Percentiles rank a stretch among this genome's conserved stretches.
These are phyloP conservation scores for Eremochloa ophiuroides DNA, from an alignment of 176 grass and related monocot genomes.

Conservation along the genomic window DNA sequence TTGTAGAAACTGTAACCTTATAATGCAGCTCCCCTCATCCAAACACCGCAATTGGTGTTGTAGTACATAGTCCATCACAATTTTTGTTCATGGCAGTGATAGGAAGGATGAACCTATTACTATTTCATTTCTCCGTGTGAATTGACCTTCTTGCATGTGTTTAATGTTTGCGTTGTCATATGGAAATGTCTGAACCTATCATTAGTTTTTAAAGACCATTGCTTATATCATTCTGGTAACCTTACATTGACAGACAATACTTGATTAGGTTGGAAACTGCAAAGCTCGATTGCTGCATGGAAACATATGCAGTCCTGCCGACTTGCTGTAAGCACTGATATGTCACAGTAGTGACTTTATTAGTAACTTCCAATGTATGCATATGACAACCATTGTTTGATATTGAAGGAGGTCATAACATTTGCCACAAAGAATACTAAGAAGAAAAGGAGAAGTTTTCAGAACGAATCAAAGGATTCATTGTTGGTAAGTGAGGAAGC, in stretches of 20 bases:
- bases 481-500: conserved; percentile 23
- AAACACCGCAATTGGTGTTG: neutral
- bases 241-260: conserved; percentile 34
- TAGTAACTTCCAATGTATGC: neutral
- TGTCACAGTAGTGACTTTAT: neutral
- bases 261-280: conserved; percentile 37
- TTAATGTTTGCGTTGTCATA: neutral
- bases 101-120: neutral
- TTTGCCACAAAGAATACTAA: conserved; percentile 47
- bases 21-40: neutral
- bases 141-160: neutral
- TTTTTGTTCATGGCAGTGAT: neutral
- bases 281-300: neutral
- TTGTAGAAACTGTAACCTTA: neutral
- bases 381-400: neutral
- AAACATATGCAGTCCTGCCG: neutral
- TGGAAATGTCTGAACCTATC: neutral
- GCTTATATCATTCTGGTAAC: conserved; percentile 14
- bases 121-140: neutral
- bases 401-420: conserved; percentile 47
- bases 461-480: conserved; percentile 20
- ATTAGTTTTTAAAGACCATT: neutral
- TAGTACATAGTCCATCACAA: neutral
- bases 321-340: neutral
- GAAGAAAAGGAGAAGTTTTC: conserved; percentile 31